phyloP scores from a whole-genome alignment of 441 rosid genomes.

The Jatropha multifida region DNA sequence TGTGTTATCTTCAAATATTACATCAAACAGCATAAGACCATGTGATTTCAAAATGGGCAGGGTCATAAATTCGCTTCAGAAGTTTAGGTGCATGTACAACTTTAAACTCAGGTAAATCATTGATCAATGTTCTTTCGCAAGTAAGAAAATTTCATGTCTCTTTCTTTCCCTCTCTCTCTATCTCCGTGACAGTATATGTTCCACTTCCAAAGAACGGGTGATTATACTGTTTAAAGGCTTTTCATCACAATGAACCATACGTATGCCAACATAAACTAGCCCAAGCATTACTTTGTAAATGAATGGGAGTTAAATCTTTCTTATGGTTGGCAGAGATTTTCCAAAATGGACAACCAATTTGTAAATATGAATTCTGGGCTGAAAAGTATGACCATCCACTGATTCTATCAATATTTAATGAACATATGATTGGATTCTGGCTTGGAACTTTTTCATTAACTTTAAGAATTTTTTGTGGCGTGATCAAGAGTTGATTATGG shows the following conservation, averaged over 20 bases:
- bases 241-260: neutral
- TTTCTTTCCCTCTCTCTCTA: neutral
- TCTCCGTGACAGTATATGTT: neutral
- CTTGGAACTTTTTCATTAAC: neutral
- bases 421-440: neutral
- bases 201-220: neutral
- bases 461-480: neutral
- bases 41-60: constrained; percentile 90
- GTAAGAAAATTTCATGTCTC: neutral
- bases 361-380: neutral
- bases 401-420: neutral
- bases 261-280: neutral
- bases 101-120: constrained; percentile 62
- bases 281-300: neutral
- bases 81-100: constrained; percentile 72
- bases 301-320: neutral
- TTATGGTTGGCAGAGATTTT: neutral
- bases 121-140: neutral
- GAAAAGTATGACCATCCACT: neutral
- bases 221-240: neutral
- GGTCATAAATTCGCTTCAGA: constrained; percentile 68
- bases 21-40: constrained; percentile 69
- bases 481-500: neutral
- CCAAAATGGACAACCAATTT: neutral
- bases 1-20: constrained; percentile 55